Percentiles rank a stretch among this genome's conserved stretches.
These are phyloP conservation scores for Lepiota brunneoincarnata DNA, from an alignment of 768 basidiomycete genomes.

Conservation along the genomic window DNA sequence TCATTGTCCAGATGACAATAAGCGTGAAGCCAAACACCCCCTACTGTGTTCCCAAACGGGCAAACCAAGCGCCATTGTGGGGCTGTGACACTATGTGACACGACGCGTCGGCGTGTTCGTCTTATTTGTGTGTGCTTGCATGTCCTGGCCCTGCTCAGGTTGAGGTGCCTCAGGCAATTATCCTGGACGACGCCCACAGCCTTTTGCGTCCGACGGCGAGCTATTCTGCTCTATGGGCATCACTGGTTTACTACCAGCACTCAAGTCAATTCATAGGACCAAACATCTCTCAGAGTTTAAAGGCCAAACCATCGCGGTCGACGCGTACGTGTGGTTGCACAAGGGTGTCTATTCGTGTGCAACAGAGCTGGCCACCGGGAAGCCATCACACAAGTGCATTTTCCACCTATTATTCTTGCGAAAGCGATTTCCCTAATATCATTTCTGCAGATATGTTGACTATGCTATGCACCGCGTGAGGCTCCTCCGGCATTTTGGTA, in stretches of 20 bases:
- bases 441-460: conserved; percentile 76
- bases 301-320: conserved; percentile 86
- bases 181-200: conserved; percentile 8
- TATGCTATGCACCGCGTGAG: conserved; percentile 94
- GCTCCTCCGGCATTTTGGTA: conserved; percentile 78
- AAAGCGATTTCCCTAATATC: neutral
- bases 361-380: conserved; percentile 84
- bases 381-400: conserved; percentile 77
- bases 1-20: too few relatives aligned
- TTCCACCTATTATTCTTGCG: neutral
- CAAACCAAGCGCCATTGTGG: neutral
- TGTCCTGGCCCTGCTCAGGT: conserved; percentile 1
- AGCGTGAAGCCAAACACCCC: neutral
- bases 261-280: conserved; percentile 84
- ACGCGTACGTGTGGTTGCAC: conserved; percentile 95
- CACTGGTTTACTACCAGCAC: conserved; percentile 80
- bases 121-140: neutral
- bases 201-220: neutral
- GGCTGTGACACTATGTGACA: conserved; percentile 13
- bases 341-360: conserved; percentile 89
- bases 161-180: neutral
- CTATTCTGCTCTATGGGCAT: conserved; percentile 87
- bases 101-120: conserved; percentile 9
- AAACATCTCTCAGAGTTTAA: conserved; percentile 78
- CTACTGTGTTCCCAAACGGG: conserved; percentile 1